A percentile compares a stretch with the other conserved stretches of the same genome.
Evolutionary conservation across 768 basidiomycete genomes (phyloP).

Genomic region (Strobilomyces dryophilus): DNA sequence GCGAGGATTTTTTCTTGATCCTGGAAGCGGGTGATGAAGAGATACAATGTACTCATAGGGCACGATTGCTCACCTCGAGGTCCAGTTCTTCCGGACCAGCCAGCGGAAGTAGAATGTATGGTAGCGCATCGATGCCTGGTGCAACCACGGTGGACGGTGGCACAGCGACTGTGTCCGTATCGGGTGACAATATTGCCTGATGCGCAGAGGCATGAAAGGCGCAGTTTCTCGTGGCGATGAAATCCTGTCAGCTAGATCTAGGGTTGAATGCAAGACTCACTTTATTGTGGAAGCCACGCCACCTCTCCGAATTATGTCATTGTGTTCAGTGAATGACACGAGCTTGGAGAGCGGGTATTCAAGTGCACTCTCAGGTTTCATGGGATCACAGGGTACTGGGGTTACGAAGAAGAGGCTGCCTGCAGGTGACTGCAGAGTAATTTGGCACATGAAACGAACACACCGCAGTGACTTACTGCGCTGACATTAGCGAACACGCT

Average conservation of each 20-base stretch:
- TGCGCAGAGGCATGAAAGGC: conserved; percentile 68
- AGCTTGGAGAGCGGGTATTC: conserved; percentile 86
- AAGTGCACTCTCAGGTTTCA: conserved; percentile 39
- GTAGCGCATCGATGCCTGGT: conserved; percentile 80
- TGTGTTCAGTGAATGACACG: conserved; percentile 85
- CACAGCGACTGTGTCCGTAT: conserved; percentile 51
- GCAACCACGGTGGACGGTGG: conserved; percentile 54
- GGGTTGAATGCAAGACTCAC: conserved; percentile 36
- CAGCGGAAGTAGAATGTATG: conserved; percentile 82
- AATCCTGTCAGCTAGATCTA: conserved; percentile 9
- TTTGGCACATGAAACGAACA: background rate
- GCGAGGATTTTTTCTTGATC: conserved; percentile 85
- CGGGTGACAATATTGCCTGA: conserved; percentile 64
- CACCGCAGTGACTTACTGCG: conserved; percentile 46
- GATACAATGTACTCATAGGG: background rate
- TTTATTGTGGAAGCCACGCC: conserved; percentile 88
- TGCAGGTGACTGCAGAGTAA: conserved; percentile 50
- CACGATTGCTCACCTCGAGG: conserved; percentile 58
- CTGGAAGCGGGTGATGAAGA: conserved; percentile 34
- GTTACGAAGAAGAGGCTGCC: conserved; percentile 82
- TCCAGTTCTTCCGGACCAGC: conserved; percentile 96
- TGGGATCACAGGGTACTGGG: conserved; percentile 51
- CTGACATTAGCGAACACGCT: conserved; percentile 93
- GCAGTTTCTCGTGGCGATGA: conserved; percentile 57
- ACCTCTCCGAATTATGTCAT: conserved; percentile 78